Evolutionary conservation across 1,139 yeast species (phyloP).

Genomic region (Hansenula lynferdii): DNA sequence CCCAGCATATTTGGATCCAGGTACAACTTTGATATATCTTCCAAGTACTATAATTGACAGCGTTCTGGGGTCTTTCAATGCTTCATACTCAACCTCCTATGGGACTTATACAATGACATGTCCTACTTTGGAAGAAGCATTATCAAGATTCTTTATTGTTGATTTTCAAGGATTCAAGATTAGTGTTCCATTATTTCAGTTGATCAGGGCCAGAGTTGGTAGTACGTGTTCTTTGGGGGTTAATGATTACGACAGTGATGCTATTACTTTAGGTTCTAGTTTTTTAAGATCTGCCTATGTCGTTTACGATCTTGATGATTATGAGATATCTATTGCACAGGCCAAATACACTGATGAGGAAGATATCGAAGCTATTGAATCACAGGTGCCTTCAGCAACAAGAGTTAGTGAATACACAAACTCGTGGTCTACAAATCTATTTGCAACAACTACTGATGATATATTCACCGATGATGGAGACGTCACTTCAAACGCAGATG

Average conservation of each 20-base stretch:
- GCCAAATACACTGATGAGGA: slow-evolving; percentile 31
- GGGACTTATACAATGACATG: slow-evolving; percentile 34
- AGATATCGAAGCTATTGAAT: slow-evolving; percentile 28
- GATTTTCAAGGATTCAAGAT: slow-evolving; percentile 48
- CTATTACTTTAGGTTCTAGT: slow-evolving; percentile 57
- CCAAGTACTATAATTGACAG: slow-evolving; percentile 35
- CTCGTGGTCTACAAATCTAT: slow-evolving; percentile 26
- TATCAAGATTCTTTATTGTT: slow-evolving; percentile 20
- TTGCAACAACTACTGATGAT: slow-evolving; percentile 4
- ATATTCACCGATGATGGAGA: slow-evolving; percentile 9
- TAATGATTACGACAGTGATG: slow-evolving; percentile 20
- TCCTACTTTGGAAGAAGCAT: slow-evolving; percentile 10
- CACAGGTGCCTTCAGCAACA: slow-evolving; percentile 40
- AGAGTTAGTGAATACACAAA: slow-evolving; percentile 32
- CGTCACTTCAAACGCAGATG: slow-evolving; percentile 4
- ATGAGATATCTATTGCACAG: slow-evolving; percentile 61
- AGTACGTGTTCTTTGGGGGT: slow-evolving; percentile 28
- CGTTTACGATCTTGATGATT: slow-evolving; percentile 66
- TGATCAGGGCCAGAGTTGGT: slow-evolving; percentile 19
- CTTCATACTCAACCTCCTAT: slow-evolving; percentile 26
- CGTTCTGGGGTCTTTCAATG: slow-evolving; percentile 32
- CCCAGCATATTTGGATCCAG: slow-evolving; percentile 55
- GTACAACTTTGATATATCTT: slow-evolving; percentile 50
- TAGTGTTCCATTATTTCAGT: slow-evolving; percentile 40
- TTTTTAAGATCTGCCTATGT: slow-evolving; percentile 66